Percentiles rank a stretch among this genome's conserved stretches.
phyloP scores from a whole-genome alignment of 1,139 yeast genomes.

The Debaryomyces sp. region DNA sequence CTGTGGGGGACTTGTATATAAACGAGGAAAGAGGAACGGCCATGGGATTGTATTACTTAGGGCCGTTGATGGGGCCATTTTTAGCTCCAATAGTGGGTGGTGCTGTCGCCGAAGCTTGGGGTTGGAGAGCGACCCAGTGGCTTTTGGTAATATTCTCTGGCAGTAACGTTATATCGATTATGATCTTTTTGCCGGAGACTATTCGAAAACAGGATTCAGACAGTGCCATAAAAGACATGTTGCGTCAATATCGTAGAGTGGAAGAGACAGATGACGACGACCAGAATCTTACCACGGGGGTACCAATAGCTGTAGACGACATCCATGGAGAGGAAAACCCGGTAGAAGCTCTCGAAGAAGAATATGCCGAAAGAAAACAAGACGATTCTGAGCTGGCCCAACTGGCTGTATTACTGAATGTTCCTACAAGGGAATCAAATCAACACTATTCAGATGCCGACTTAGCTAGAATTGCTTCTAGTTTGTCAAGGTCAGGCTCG shows the following conservation, averaged over 20 bases:
- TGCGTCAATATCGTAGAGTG: constrained; percentile 19
- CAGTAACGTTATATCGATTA: constrained; percentile 48
- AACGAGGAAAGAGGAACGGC: constrained; percentile 76
- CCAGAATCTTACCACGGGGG: background rate
- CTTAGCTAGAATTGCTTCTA: constrained; percentile 23
- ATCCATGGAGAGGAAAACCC: background rate
- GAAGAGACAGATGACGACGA: constrained; percentile 11
- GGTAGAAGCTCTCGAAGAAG: background rate
- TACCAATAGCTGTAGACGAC: background rate
- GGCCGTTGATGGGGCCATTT: constrained; percentile 81
- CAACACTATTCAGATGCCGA: constrained; percentile 16
- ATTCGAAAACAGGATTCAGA: constrained; percentile 56
- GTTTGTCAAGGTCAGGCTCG: constrained; percentile 16
- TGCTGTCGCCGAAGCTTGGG: constrained; percentile 68
- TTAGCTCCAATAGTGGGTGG: constrained; percentile 85
- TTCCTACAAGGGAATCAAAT: background rate
- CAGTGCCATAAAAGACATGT: constrained; percentile 49
- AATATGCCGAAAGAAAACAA: background rate
- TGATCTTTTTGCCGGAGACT: constrained; percentile 75
- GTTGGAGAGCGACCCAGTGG: constrained; percentile 93
- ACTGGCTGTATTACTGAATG: background rate
- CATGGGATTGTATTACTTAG: constrained; percentile 79
- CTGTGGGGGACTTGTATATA: constrained; percentile 72
- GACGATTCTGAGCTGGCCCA: background rate
- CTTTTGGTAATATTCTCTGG: constrained; percentile 72